Evolutionary conservation across 352 stramenopile species (phyloP).

Genomic region (Phytophthora boehmeriae): DNA sequence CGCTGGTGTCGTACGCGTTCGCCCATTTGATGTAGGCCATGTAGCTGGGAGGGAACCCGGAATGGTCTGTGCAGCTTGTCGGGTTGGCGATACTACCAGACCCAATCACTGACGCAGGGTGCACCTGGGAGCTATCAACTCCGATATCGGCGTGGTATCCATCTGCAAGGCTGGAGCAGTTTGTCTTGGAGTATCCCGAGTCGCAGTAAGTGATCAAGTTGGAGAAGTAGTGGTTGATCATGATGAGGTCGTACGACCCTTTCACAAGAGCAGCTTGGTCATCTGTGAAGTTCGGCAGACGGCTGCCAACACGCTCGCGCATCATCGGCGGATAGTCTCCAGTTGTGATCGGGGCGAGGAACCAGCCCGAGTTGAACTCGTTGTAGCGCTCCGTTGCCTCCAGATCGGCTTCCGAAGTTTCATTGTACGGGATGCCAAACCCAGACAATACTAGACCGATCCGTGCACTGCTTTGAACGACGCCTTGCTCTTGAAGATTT

Average conservation of each 20-base stretch:
- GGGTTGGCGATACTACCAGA: slow-evolving; percentile 30
- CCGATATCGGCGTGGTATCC: slow-evolving; percentile 53
- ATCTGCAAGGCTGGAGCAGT: slow-evolving; percentile 34
- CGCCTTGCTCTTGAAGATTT: slow-evolving; percentile 55
- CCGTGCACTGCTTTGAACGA: slow-evolving; percentile 47
- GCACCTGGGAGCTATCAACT: slow-evolving; percentile 57
- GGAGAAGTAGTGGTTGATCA: slow-evolving; percentile 95
- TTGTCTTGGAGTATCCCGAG: slow-evolving; percentile 37
- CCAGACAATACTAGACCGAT: slow-evolving; percentile 94
- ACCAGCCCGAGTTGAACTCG: slow-evolving; percentile 92
- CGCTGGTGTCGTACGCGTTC: slow-evolving; percentile 41
- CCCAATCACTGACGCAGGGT: slow-evolving; percentile 37
- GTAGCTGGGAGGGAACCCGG: slow-evolving; percentile 58
- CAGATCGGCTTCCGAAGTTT: slow-evolving; percentile 41
- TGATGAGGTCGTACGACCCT: slow-evolving; percentile 93
- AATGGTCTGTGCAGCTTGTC: slow-evolving; percentile 27
- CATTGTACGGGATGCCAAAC: slow-evolving; percentile 77
- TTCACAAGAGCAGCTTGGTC: slow-evolving; percentile 76
- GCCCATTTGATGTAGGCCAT: slow-evolving; percentile 55
- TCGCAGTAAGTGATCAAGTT: slow-evolving; percentile 58
- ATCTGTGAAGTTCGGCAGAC: slow-evolving; percentile 88
- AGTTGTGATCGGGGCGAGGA: slow-evolving; percentile 86
- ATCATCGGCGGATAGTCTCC: slow-evolving; percentile 94
- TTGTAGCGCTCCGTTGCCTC: slow-evolving; percentile 82
- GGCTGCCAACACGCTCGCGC: slow-evolving; percentile 72